Evolutionary conservation across 2,329 filamentous ascomycete species (phyloP).

Genomic region (Trichophyton simii): DNA sequence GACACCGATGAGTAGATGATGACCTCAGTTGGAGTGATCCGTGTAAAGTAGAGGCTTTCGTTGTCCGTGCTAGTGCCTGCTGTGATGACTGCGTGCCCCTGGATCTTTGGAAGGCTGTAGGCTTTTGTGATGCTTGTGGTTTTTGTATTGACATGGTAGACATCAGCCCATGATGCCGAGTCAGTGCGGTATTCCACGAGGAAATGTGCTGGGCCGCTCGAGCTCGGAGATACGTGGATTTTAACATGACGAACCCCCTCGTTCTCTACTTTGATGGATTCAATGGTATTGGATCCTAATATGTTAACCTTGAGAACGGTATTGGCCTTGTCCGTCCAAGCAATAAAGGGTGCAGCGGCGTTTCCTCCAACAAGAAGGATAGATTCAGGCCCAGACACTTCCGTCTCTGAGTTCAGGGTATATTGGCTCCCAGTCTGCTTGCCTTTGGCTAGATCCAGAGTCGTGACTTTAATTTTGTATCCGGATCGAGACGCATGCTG

Average conservation of each 20-base stretch:
- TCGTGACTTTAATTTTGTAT: conserved; percentile 63
- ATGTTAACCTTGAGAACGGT: conserved; percentile 36
- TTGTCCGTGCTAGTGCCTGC: conserved; percentile 68
- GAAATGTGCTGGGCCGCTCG: conserved; percentile 67
- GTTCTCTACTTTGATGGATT: conserved; percentile 28
- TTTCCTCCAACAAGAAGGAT: conserved; percentile 31
- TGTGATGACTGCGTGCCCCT: conserved; percentile 26
- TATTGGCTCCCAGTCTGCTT: conserved; percentile 55
- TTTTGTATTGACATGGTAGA: conserved; percentile 70
- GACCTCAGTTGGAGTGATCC: conserved; percentile 63
- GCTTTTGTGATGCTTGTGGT: conserved; percentile 58
- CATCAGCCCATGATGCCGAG: conserved; percentile 63
- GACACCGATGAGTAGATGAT: conserved; percentile 63
- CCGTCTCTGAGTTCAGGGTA: conserved; percentile 58
- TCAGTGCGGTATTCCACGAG: conserved; percentile 66
- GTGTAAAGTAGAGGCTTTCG: conserved; percentile 79
- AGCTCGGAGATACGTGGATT: conserved; percentile 61
- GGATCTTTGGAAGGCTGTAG: conserved; percentile 63
- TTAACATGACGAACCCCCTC: conserved; percentile 43
- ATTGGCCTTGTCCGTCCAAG: conserved; percentile 33
- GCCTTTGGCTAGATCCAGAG: conserved; percentile 61
- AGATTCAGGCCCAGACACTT: conserved; percentile 41
- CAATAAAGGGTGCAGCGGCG: conserved; percentile 31
- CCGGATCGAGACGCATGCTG: conserved; percentile 54
- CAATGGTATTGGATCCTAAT: conserved; percentile 32